Conservation (phyloP, 768 basidiomycete species). For the Asterophora parasitica region DNA sequence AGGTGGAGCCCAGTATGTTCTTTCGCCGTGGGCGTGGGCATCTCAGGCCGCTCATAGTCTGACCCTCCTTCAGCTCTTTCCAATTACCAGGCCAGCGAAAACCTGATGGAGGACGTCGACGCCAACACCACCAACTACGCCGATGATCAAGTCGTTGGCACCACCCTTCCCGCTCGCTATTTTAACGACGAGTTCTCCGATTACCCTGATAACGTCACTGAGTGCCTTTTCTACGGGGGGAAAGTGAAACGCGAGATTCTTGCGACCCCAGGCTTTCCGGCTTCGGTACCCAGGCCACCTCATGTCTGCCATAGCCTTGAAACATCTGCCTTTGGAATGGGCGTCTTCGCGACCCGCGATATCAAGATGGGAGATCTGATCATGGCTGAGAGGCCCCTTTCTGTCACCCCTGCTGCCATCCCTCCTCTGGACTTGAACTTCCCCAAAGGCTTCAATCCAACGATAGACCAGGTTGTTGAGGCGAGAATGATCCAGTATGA, state of each 20-base stretch:
- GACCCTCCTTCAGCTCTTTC: not conserved
- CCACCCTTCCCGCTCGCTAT: not conserved
- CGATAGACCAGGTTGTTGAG: conserved; percentile 1
- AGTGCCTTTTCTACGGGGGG: conserved; percentile 7
- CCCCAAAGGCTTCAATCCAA: not conserved
- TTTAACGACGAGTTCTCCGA: not conserved
- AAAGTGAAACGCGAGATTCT: not conserved
- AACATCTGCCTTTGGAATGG: not conserved
- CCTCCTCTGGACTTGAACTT: not conserved
- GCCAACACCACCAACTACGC: not conserved
- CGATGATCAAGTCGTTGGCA: conserved; percentile 2
- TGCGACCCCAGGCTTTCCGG: conserved; percentile 10
- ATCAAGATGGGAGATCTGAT: conserved; percentile 4
- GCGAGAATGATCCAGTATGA: conserved; percentile 10
- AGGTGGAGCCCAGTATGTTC: not conserved
- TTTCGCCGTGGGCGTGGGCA: not conserved
- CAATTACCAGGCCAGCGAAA: not conserved
- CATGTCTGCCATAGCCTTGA: not conserved
- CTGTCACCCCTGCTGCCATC: conserved; percentile 18
- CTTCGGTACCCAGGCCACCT: conserved; percentile 1
- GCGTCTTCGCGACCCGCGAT: conserved; percentile 3
- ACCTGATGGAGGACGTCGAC: not conserved
- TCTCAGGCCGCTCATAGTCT: not conserved
- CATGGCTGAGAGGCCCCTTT: conserved; percentile 27
- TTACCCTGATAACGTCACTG: conserved; percentile 4